Percentiles rank a stretch among this genome's conserved stretches.
phyloP scores from a whole-genome alignment of 1,284 basidiomycete genomes.

The Cryptococcus deneoformans region DNA sequence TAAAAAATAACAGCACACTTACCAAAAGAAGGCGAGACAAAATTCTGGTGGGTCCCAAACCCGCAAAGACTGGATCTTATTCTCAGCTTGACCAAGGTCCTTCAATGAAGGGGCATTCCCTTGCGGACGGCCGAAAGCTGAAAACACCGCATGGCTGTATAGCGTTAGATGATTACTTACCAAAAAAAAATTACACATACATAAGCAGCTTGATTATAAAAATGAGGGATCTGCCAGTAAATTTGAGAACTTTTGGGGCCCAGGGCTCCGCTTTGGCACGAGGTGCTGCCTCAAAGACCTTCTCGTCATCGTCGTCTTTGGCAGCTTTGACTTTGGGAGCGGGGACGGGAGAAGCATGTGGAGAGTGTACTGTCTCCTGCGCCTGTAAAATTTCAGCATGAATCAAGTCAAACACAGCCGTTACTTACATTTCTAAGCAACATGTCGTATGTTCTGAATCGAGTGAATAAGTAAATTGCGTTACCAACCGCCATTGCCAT shows the following conservation, averaged over 20 bases:
- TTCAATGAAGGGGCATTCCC: not conserved
- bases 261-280: not conserved
- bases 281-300: conserved; percentile 15
- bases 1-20: conserved; percentile 5
- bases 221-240: conserved; percentile 7
- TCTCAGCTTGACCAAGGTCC: conserved; percentile 10
- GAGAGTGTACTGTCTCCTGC: conserved; percentile 28
- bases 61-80: conserved; percentile 41
- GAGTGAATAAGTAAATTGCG: conserved; percentile 41
- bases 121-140: conserved; percentile 31
- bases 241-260: not conserved
- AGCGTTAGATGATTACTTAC: too few relatives aligned
- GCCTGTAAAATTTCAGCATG: conserved; percentile 12
- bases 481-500: conserved; percentile 32
- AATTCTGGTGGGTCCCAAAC: conserved; percentile 50
- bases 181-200: too few relatives aligned
- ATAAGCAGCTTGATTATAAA: too few relatives aligned
- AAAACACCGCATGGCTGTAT: conserved; percentile 22
- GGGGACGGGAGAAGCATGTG: conserved; percentile 37
- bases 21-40: conserved; percentile 49
- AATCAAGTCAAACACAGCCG: not conserved
- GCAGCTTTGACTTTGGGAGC: conserved; percentile 20
- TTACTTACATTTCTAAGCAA: conserved; percentile 37
- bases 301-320: conserved; percentile 1
- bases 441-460: conserved; percentile 44